Percentiles rank a stretch among this genome's conserved stretches.
phyloP scores from a whole-genome alignment of 1,284 basidiomycete species.

The Melampsora medusae region DNA sequence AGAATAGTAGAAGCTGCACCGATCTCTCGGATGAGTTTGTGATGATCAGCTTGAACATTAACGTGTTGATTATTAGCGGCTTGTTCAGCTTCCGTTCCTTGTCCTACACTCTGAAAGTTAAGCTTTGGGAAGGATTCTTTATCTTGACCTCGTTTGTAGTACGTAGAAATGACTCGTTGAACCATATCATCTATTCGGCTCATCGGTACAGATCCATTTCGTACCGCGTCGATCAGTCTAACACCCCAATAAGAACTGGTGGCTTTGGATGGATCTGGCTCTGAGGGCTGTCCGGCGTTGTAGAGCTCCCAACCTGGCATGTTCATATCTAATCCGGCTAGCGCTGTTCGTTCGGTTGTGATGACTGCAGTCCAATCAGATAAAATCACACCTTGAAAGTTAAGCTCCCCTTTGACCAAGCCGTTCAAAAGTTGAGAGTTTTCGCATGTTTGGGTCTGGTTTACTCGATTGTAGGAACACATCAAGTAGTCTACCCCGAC shows the following conservation, averaged over 20 bases:
- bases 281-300: constrained; percentile 19
- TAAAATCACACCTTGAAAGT: constrained; percentile 52
- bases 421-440: constrained; percentile 52
- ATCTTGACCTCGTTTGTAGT: constrained; percentile 44
- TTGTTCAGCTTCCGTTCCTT: constrained; percentile 42
- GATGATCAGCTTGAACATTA: constrained; percentile 45
- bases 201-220: constrained; percentile 33
- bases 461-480: constrained; percentile 53
- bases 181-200: constrained; percentile 41
- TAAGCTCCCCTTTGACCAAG: constrained; percentile 52
- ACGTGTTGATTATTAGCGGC: constrained; percentile 30
- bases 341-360: constrained; percentile 20
- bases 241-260: constrained; percentile 37
- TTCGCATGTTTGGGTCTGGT: constrained; percentile 50
- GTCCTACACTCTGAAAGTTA: constrained; percentile 24
- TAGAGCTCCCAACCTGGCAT: constrained; percentile 37
- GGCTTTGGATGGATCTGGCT: constrained; percentile 35
- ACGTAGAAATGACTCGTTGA: constrained; percentile 36
- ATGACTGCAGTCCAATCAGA: constrained; percentile 48
- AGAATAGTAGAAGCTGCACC: constrained; percentile 48
- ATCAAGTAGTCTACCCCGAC: constrained; percentile 48
- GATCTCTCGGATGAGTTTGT: constrained; percentile 46
- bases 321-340: constrained; percentile 42
- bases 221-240: constrained; percentile 35
- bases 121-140: constrained; percentile 23